Evolutionary conservation across 225 moss, liverwort and hornwort genomes (phyloP), one percentile per base, ranked within the genome.

Genomic region (Asterella californica): DNA sequence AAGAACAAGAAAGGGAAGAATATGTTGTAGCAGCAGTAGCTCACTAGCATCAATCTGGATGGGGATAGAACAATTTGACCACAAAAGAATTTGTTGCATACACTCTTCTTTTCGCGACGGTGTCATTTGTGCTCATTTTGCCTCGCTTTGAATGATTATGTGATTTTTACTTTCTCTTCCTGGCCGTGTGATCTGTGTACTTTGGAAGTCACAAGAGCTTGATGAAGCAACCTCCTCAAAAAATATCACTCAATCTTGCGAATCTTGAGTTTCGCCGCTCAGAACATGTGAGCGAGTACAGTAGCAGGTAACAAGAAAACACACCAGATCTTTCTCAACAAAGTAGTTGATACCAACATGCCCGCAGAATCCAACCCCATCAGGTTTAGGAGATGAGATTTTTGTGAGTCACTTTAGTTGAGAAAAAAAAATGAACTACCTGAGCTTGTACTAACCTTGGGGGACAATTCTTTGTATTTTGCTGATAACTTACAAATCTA

Each of bases 131-230:
- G 49, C 86, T 88, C 30, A 70, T 93, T 78, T 83, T 99, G 81
- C 97, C 97, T 24, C 88, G 90, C 25, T 92, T 88, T 76, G 89
- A 99, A 70, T 95, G 93, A 95, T 92, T 91, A 2, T 92, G 91
- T 45, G 92, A 92, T 34, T 91, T 99, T 25, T 99, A 99, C 83
- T 99, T 99, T 64, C 92, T 95, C 60, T 93, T 94, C 80, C 88
- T 95, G 57, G 97, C 94, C 9, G 88, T 99, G 81, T 99, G 97
- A 95, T 90, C 91, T 77, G 95, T 99, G 36, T 99, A 93, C 33
- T 92, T 99, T 9, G 95, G 97, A 61, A 99, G 93, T 70, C 97
- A 99, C 80, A 91, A 92, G 83, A 97, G 93, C 86, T 88, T 95
- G 80, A 89, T 86, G 79, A 92, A 85, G 75, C 95, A 95, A 81